Percentiles rank a stretch among this genome's conserved stretches.
Conservation (phyloP, 2,329 filamentous ascomycete genomes). For the Clarireedia hainanense region DNA sequence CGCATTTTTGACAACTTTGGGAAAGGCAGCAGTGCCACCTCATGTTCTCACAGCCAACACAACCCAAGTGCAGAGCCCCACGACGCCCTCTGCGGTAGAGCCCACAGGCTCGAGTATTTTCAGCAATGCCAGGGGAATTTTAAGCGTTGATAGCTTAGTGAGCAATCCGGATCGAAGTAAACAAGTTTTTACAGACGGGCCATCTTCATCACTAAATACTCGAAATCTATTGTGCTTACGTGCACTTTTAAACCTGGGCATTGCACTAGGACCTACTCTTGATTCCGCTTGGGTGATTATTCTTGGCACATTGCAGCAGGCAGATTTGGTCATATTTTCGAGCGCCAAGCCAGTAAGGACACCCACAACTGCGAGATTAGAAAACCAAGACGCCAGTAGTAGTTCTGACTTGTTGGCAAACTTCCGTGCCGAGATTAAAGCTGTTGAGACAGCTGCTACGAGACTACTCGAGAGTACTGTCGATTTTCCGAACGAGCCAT, state of each 20-base stretch:
- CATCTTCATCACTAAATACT: constrained; percentile 58
- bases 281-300: constrained; percentile 83
- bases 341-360: constrained; percentile 45
- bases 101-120: constrained; percentile 43
- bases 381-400: constrained; percentile 33
- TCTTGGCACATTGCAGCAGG: constrained; percentile 85
- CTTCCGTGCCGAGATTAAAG: constrained; percentile 72
- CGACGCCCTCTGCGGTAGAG: constrained; percentile 40
- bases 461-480: constrained; percentile 86
- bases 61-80: constrained; percentile 39
- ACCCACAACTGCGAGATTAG: constrained; percentile 40
- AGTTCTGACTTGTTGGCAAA: constrained; percentile 45
- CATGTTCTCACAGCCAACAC: constrained; percentile 60
- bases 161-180: constrained; percentile 54
- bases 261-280: constrained; percentile 84
- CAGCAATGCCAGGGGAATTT: constrained; percentile 61
- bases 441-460: constrained; percentile 80
- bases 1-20: constrained; percentile 87
- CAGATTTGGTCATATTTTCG: constrained; percentile 72
- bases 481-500: constrained; percentile 79
- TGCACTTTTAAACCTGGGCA: constrained; percentile 89
- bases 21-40: constrained; percentile 85
- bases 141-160: constrained; percentile 66
- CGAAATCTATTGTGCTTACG: constrained; percentile 85
- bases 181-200: constrained; percentile 49